Evolutionary conservation across 352 stramenopile genomes (phyloP).

Genomic region (Phytophthora constricta): DNA sequence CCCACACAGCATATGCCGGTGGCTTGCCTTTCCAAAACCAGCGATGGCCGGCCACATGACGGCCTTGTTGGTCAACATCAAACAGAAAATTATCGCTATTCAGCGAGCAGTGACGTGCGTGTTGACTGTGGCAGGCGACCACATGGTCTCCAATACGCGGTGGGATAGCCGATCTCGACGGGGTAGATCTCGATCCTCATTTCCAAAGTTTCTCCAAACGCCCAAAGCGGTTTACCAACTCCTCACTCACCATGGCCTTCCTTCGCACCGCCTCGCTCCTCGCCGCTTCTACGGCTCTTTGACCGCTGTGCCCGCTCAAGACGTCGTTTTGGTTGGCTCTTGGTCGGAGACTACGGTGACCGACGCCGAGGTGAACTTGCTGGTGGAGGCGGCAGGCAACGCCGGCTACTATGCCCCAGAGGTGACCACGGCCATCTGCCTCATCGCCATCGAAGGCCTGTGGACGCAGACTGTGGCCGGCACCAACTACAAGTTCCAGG

Average conservation of each 20-base stretch:
- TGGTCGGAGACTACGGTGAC: conserved; percentile 33
- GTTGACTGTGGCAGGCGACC: background rate
- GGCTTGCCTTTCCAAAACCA: conserved; percentile 15
- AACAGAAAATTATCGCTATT: conserved; percentile 6
- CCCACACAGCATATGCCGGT: no score
- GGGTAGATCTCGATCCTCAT: conserved; percentile 9
- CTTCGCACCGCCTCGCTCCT: conserved; percentile 5
- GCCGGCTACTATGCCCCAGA: conserved; percentile 40
- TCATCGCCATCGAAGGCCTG: conserved; percentile 43
- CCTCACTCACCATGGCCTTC: conserved; percentile 14
- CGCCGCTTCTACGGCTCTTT: conserved; percentile 6
- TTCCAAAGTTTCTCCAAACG: conserved; percentile 22
- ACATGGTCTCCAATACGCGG: background rate
- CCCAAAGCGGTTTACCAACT: conserved; percentile 18
- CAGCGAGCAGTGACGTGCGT: conserved; percentile 12
- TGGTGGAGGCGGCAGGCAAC: conserved; percentile 36
- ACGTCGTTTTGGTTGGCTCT: conserved; percentile 16
- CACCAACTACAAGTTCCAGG: conserved; percentile 62
- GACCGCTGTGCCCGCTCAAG: conserved; percentile 20
- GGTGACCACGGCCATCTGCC: conserved; percentile 45
- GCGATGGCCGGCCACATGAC: conserved; percentile 12
- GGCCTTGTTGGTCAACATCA: conserved; percentile 18
- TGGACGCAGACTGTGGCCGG: conserved; percentile 51
- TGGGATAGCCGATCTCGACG: conserved; percentile 18
- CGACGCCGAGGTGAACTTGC: conserved; percentile 33